Evolutionary conservation across 352 stramenopile genomes (phyloP).

Genomic region (Plasmopara halstedii): DNA sequence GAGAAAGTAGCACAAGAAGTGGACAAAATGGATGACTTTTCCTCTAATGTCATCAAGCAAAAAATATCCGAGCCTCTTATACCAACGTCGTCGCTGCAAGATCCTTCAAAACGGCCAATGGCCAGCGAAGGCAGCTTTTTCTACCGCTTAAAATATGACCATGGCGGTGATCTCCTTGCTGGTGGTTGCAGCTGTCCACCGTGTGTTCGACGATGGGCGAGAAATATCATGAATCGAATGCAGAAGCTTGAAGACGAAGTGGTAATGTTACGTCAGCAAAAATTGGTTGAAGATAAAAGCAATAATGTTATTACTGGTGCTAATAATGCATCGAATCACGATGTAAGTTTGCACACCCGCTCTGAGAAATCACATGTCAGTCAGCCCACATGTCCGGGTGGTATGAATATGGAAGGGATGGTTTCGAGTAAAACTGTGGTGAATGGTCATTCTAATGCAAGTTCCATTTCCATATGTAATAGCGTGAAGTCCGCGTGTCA

Average conservation of each 20-base stretch:
- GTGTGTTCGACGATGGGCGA: constrained; percentile 28
- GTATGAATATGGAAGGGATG: neutral
- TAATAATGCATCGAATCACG: neutral
- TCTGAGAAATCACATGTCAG: neutral
- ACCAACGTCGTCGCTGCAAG: neutral
- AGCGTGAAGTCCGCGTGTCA: neutral
- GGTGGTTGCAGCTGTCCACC: constrained; percentile 24
- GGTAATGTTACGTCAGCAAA: constrained; percentile 13
- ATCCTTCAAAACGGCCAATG: neutral
- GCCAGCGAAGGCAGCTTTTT: constrained; percentile 10
- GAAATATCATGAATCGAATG: constrained; percentile 28
- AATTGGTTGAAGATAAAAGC: neutral
- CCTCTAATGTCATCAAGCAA: constrained; percentile 9
- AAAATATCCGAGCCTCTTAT: constrained; percentile 3
- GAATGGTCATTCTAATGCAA: neutral
- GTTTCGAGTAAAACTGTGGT: neutral
- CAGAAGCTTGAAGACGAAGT: constrained; percentile 30
- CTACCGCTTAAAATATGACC: constrained; percentile 9
- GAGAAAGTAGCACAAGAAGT: constrained; percentile 1
- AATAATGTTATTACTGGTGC: neutral
- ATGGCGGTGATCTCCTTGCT: constrained; percentile 23
- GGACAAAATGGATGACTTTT: neutral
- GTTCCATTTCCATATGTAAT: neutral
- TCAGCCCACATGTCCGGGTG: neutral
- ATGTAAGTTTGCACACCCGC: neutral